Evolutionary conservation across 345 rosid genomes (phyloP).

Genomic region (Salix arbutifolia): DNA sequence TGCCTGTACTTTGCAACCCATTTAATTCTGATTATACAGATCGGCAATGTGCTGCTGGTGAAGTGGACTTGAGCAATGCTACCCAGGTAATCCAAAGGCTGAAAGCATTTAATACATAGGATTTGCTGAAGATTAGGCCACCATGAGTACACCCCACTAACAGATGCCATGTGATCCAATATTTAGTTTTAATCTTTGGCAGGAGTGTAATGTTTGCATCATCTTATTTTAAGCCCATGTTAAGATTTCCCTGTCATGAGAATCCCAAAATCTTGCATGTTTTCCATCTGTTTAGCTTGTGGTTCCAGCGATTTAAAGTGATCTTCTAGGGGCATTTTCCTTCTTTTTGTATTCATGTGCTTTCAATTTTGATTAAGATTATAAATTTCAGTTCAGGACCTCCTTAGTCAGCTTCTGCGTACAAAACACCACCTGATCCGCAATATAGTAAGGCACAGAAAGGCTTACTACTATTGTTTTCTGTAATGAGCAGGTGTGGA

Average conservation of each 20-base stretch:
- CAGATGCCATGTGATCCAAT: not conserved
- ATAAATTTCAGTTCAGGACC: not conserved
- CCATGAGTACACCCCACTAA: not conserved
- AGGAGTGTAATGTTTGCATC: not conserved
- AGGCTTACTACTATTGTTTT: not conserved
- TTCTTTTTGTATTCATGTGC: not conserved
- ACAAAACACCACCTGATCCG: not conserved
- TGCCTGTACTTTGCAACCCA: slow-evolving; percentile 84
- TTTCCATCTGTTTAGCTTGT: not conserved
- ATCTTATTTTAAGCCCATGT: not conserved
- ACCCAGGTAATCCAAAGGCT: slow-evolving; percentile 47
- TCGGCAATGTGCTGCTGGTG: slow-evolving; percentile 53
- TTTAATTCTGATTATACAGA: slow-evolving; percentile 60
- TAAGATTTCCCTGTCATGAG: not conserved
- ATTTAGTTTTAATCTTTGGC: not conserved
- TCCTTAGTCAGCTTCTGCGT: not conserved
- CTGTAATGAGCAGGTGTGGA: slow-evolving; percentile 54
- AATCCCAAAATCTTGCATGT: not conserved
- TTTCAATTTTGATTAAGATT: not conserved
- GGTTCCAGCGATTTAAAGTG: not conserved
- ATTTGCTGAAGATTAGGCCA: not conserved
- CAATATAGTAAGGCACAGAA: not conserved
- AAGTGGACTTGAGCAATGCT: slow-evolving; percentile 60
- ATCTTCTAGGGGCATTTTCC: not conserved
- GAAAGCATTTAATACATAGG: not conserved